Base-by-base conservation (phyloP, 2,329 filamentous ascomycete species). In the Penicillium sp. region DNA sequence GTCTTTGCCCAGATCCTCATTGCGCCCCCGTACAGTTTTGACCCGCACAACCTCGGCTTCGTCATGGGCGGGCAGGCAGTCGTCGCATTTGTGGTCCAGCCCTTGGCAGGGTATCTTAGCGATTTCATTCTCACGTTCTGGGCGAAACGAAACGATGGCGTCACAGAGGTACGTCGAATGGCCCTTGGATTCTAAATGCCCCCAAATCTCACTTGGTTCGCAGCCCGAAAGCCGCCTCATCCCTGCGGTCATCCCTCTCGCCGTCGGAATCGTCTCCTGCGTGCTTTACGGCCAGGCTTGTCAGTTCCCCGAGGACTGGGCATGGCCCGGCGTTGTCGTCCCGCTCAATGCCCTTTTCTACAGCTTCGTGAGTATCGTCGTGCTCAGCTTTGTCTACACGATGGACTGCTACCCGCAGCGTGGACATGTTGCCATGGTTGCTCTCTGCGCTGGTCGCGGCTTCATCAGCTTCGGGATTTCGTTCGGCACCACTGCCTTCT, bases 21-120 rank as follows among this genome's bases (percentile, higher is more conserved):
- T 5, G 64, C 67, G 5, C 65, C 75, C 3, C 76, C 75, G 0
- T 79, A 78, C 63, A 74, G 67, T 60, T 78, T 74, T 70, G 66
- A 71, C 4, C 60, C 69, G 0, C 64, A 68, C 7, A 67, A 66
- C 3, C 66, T 73, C 6, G 71, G 70, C 29, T 78, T 76, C 61
- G 71, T 75, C 46, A 74, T 74, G 64, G 66, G 68, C 2, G 75
- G 75, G 1, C 77, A 79, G 56, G 76, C 77, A 41, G 67, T 77
- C 2, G 71, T 70, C 7, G 69, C 74, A 1, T 64, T 79, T 15
- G 58, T 77, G 6, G 76, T 73, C 1, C 69, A 79, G 1, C 77
- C 76, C 0, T 56, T 77, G 0, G 69, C 78, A 0, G 77, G 77
- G 0, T 69, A 73, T 38, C 75, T 73, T n/a, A 76, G 73, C 5